Base-by-base conservation (phyloP, 208 protist genomes). In the Crithidia expoeki region DNA sequence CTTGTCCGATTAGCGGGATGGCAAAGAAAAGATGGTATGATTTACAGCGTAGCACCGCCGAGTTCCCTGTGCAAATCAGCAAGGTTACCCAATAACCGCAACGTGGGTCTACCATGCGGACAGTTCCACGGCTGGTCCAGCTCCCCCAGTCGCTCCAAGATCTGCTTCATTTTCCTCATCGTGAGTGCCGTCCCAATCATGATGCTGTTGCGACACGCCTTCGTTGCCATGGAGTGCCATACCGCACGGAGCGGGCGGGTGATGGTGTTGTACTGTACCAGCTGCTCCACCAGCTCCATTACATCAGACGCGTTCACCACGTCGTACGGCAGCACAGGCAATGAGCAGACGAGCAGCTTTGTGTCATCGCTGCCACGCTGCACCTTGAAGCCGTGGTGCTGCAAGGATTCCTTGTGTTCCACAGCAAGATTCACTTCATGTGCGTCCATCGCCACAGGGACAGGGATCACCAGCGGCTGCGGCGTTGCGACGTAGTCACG, bases 111-210 rank as follows among this genome's bases (percentile, higher is more conserved):
- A 25, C 96, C 96, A 72, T 98, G 96, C n/a, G 96, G 96, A 60
- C 95, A 98, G 77, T 88, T 94, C 95, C 96, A 98, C 47, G 96
- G 96, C 56, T 97, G 88, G 2, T 96, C 82, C n/a, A 98, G 71
- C 64, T 76, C 71, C 25, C 74, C 69, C 25, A 98, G 77, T 21
- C 87, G 81, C 28, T 74, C 65, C 57, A 98, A 76, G 47, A 98
- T 84, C 36, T 60, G 74, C 16, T 75, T 68, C 94, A 98, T 98
- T n/a, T 77, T 80, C n/a, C 73, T 67, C 23, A 79, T 61, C 30
- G 77, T 66, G 2, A 98, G 80, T 25, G 92, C 78, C 7, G 85
- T 89, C n/a, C 96, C 94, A 49, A 98, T 95, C 96, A 98, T 98
- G 70, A 98, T 95, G 64, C 90, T 95, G 30, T 72, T 88, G 40